These are phyloP conservation scores for Exophiala bonariae DNA, from an alignment of 2,329 filamentous ascomycete genomes.

Conservation along the genomic window DNA sequence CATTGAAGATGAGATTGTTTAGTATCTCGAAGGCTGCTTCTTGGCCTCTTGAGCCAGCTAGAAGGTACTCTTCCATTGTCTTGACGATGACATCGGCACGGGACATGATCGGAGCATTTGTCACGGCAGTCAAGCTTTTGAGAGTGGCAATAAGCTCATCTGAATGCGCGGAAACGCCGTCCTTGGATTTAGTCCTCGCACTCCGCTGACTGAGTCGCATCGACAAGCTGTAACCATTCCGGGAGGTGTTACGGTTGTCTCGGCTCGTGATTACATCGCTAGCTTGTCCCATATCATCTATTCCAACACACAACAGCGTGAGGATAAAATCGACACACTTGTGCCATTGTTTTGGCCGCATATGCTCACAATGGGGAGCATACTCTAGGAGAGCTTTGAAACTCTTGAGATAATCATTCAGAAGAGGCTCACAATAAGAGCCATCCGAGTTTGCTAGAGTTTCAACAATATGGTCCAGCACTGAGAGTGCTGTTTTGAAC, in stretches of 20 bases:
- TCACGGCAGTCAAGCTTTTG: conserved; percentile 17
- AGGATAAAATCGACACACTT: conserved; percentile 70
- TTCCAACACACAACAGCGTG: conserved; percentile 50
- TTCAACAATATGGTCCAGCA: conserved; percentile 81
- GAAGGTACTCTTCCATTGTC: conserved; percentile 14
- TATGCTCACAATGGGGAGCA: conserved; percentile 76
- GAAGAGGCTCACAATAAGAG: conserved; percentile 65
- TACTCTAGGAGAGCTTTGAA: conserved; percentile 70
- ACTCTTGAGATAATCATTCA: conserved; percentile 76
- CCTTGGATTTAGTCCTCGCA: conserved; percentile 8
- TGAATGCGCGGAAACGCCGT: conserved; percentile 5
- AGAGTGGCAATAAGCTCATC: conserved; percentile 24
- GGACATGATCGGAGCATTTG: conserved; percentile 24
- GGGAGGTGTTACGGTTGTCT: conserved; percentile 48
- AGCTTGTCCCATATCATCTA: conserved; percentile 12
- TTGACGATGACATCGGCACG: conserved; percentile 19
- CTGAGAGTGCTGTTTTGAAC: conserved; percentile 72
- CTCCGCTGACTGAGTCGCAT: conserved; percentile 21
- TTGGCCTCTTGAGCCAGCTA: conserved; percentile 46
- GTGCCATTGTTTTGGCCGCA: conserved; percentile 69
- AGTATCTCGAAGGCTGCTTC: conserved; percentile 73
- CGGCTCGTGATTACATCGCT: conserved; percentile 9
- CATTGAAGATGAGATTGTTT: conserved; percentile 67
- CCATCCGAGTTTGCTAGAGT: conserved; percentile 64
- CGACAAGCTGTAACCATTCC: conserved; percentile 24